Evolutionary conservation across 345 rosid genomes (phyloP).

Genomic region (Alliaria petiolata): DNA sequence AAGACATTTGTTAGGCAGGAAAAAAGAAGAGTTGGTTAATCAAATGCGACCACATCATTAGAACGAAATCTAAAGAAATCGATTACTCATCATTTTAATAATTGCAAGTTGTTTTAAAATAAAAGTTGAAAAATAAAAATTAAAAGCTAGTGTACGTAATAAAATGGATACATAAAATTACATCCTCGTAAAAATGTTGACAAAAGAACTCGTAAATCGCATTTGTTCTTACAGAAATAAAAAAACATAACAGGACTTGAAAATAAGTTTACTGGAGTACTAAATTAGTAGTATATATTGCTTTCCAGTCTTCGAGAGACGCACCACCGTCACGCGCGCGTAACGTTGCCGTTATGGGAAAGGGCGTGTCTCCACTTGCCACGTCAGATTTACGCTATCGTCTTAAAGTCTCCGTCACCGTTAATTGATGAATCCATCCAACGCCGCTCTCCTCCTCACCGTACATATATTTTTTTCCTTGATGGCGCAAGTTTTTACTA

Average conservation of each 20-base stretch:
- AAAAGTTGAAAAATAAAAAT: not conserved
- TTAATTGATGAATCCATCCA: conserved; percentile 20
- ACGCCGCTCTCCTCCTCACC: conserved; percentile 19
- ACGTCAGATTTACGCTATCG: not conserved
- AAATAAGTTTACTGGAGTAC: not conserved
- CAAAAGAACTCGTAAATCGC: not conserved
- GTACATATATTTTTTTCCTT: not conserved
- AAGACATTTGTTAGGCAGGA: not conserved
- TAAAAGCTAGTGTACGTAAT: not conserved
- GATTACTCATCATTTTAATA: not conserved
- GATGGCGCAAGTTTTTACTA: conserved; percentile 29
- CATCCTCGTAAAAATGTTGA: not conserved
- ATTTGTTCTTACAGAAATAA: not conserved
- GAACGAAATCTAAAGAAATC: conserved; percentile 2
- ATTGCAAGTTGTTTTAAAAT: conserved; percentile 1
- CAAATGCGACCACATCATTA: conserved; percentile 26
- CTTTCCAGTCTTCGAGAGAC: not conserved
- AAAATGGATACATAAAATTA: not conserved
- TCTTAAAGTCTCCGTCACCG: conserved; percentile 22
- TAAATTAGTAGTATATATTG: no score
- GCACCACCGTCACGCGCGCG: conserved; percentile 7
- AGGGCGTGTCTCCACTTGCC: conserved; percentile 10
- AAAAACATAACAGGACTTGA: no score
- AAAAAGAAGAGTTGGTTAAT: not conserved
- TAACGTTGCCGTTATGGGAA: conserved; percentile 27